A percentile compares a stretch with the other conserved stretches of the same genome.
These are phyloP conservation scores for Alnus glutinosa DNA, from an alignment of 306 rosid species.

Conservation along the genomic window DNA sequence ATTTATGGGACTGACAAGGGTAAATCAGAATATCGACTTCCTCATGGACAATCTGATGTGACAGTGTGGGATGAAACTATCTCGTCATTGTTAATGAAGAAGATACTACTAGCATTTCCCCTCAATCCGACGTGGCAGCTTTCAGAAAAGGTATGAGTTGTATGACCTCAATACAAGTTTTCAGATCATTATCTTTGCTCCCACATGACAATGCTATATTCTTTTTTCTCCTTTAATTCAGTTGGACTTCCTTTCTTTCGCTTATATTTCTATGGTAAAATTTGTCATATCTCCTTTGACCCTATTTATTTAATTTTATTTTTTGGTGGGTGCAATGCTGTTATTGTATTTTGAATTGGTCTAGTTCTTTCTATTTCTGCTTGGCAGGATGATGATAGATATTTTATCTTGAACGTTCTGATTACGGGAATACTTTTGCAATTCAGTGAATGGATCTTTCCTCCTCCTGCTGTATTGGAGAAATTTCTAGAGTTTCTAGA, in stretches of 20 bases:
- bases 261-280: slow-evolving; percentile 10
- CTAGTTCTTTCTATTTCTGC: slow-evolving; percentile 16
- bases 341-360: slow-evolving; percentile 15
- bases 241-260: slow-evolving; percentile 11
- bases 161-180: slow-evolving; percentile 21
- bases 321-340: neutral
- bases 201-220: neutral
- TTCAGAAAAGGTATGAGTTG: slow-evolving; percentile 66
- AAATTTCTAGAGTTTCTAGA: slow-evolving; percentile 73
- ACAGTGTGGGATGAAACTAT: slow-evolving; percentile 45
- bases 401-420: slow-evolving; percentile 55
- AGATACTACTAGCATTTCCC: slow-evolving; percentile 62
- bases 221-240: neutral
- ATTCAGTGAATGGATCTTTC: slow-evolving; percentile 55
- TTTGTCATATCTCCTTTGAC: neutral
- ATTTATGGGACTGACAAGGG: slow-evolving; percentile 40
- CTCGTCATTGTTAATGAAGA: slow-evolving; percentile 59
- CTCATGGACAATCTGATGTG: slow-evolving; percentile 38
- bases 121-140: slow-evolving; percentile 45
- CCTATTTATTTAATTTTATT: neutral
- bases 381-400: slow-evolving; percentile 68
- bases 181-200: neutral
- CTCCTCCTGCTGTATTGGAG: slow-evolving; percentile 55
- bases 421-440: slow-evolving; percentile 70
- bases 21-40: slow-evolving; percentile 39